phyloP scores from a whole-genome alignment of 192 early-diverging fungal species.

The Backusella sp. region DNA sequence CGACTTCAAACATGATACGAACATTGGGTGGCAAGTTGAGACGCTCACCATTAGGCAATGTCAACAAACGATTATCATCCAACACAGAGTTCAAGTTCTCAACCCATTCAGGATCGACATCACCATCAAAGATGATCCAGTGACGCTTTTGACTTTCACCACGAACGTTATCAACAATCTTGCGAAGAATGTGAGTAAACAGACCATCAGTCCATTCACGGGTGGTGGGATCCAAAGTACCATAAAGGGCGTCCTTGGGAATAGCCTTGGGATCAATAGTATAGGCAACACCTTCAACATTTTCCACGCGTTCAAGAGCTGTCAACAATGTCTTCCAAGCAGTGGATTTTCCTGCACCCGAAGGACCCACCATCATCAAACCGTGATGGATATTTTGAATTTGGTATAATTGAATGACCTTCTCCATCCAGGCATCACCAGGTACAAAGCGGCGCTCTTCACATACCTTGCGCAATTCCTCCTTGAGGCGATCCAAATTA shows the following conservation, averaged over 20 bases:
- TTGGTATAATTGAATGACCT: slow-evolving; percentile 97
- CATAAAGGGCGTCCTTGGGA: slow-evolving; percentile 95
- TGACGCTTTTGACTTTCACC: slow-evolving; percentile 93
- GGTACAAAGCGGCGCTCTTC: slow-evolving; percentile 67
- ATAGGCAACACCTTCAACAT: slow-evolving; percentile 86
- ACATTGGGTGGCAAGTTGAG: slow-evolving; percentile 93
- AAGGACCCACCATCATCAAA: slow-evolving; percentile 99
- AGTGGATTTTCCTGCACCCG: slow-evolving; percentile 92
- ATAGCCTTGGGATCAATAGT: slow-evolving; percentile 99
- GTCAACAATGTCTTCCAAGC: slow-evolving; percentile 94
- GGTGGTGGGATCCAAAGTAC: slow-evolving; percentile 94
- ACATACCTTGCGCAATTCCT: slow-evolving; percentile 77
- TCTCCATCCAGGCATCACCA: slow-evolving; percentile 89
- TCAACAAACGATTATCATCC: slow-evolving; percentile 97
- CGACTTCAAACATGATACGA: slow-evolving; percentile 99
- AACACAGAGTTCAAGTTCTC: slow-evolving; percentile 97
- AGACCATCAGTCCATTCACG: slow-evolving; percentile 99
- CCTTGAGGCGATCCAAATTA: slow-evolving; percentile 70
- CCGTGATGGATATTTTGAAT: slow-evolving; percentile 99
- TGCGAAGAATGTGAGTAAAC: slow-evolving; percentile 96
- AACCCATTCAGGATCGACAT: slow-evolving; percentile 99
- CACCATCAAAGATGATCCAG: slow-evolving; percentile 99
- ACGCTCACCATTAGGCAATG: slow-evolving; percentile 98
- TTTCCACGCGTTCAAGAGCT: slow-evolving; percentile 86
- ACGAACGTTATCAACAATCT: slow-evolving; percentile 97